Percentiles rank a stretch among this genome's conserved stretches.
Evolutionary conservation across 352 stramenopile genomes (phyloP).

Genomic region (Pythium aristosporum): DNA sequence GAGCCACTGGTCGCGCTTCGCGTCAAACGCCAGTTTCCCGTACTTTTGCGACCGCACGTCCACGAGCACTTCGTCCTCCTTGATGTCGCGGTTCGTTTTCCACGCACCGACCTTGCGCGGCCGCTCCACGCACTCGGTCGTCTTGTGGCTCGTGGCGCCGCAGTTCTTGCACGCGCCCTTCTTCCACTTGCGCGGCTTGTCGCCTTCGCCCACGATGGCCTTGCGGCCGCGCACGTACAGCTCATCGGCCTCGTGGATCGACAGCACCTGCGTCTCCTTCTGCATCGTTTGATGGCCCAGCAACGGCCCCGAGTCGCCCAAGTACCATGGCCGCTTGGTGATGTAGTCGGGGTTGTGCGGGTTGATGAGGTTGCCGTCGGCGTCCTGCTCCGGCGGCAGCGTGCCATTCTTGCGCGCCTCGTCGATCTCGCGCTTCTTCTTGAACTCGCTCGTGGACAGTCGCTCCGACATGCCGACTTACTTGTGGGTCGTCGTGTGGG

Average conservation of each 20-base stretch:
- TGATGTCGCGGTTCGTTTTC: conserved; percentile 92
- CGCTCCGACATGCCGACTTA: conserved; percentile 60
- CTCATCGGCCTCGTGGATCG: conserved; percentile 87
- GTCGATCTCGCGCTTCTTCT: conserved; percentile 89
- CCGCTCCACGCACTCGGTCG: conserved; percentile 91
- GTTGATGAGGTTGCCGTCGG: conserved; percentile 97
- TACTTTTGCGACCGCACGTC: conserved; percentile 87
- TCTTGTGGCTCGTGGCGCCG: conserved; percentile 92
- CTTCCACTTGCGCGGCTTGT: conserved; percentile 60
- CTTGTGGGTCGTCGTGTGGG: background rate
- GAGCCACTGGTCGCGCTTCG: conserved; percentile 97
- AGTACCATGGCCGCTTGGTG: conserved; percentile 98
- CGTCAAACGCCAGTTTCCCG: conserved; percentile 96
- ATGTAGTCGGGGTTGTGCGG: conserved; percentile 99
- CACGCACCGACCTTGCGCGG: conserved; percentile 90
- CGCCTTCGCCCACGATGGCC: background rate
- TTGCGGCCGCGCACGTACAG: conserved; percentile 61
- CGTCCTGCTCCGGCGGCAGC: conserved; percentile 84
- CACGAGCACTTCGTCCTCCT: conserved; percentile 79
- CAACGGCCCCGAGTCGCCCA: conserved; percentile 91
- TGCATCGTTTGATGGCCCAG: conserved; percentile 95
- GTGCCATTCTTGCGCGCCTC: conserved; percentile 89
- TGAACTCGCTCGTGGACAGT: conserved; percentile 77
- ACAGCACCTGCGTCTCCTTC: conserved; percentile 89
- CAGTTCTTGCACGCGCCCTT: conserved; percentile 95